phyloP scores from a whole-genome alignment of 2,329 filamentous ascomycete species.

The Monosporascus sp. region DNA sequence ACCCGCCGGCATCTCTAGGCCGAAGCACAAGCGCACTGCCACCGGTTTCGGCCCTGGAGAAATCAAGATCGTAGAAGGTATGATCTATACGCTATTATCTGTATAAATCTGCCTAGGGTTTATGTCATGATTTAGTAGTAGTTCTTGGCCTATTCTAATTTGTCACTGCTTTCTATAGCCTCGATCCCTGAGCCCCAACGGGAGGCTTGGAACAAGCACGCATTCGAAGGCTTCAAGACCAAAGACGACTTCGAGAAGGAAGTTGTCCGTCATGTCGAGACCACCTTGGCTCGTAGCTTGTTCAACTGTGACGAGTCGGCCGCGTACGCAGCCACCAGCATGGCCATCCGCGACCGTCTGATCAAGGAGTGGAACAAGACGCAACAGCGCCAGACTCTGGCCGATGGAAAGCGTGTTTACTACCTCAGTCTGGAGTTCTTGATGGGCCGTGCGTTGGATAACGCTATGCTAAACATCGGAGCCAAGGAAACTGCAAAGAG shows the following conservation, averaged over 20 bases:
- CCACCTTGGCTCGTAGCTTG: constrained; percentile 87
- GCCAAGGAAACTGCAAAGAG: constrained; percentile 79
- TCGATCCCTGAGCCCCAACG: constrained; percentile 85
- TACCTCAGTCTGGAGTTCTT: constrained; percentile 96
- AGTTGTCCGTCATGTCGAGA: constrained; percentile 91
- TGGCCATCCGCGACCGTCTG: constrained; percentile 89
- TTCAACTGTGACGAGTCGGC: constrained; percentile 98
- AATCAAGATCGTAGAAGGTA: constrained; percentile 90
- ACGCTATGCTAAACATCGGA: constrained; percentile 95
- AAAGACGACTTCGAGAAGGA: constrained; percentile 84
- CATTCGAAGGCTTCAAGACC: constrained; percentile 63
- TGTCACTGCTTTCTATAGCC: constrained; percentile 34
- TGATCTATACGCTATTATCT: constrained; percentile 18
- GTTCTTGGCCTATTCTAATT: background rate
- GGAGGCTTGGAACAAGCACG: constrained; percentile 66
- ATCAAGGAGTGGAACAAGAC: constrained; percentile 98
- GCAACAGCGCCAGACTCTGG: constrained; percentile 89
- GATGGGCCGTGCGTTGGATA: constrained; percentile 94
- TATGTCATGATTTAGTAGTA: background rate
- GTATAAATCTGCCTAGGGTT: background rate
- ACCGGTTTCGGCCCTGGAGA: constrained; percentile 88
- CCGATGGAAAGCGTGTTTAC: constrained; percentile 90
- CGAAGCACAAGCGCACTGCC: constrained; percentile 95
- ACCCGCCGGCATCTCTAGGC: constrained; percentile 77
- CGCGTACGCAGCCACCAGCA: constrained; percentile 82